These are phyloP conservation scores for Thielaviopsis populi DNA, from an alignment of 2,329 filamentous ascomycete genomes.

Conservation along the genomic window DNA sequence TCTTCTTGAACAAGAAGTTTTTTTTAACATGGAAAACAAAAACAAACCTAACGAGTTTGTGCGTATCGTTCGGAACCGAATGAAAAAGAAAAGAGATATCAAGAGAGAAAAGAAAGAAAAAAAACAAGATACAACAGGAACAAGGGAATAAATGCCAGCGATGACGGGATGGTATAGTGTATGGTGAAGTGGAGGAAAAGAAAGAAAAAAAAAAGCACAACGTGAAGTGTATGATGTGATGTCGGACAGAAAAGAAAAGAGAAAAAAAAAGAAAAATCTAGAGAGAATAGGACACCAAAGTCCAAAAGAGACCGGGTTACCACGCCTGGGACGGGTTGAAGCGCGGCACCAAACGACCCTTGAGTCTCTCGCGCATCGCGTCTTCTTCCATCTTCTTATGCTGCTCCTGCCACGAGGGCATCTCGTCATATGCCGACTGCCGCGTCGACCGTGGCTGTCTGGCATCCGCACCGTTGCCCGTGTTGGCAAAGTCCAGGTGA, in stretches of 20 bases:
- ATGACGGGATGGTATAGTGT: neutral
- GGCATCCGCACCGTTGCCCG: neutral
- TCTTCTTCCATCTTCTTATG: neutral
- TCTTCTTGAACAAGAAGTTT: neutral
- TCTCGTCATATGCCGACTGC: neutral
- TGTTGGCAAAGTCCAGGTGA: neutral
- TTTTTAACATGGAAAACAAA: neutral
- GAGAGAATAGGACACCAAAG: neutral
- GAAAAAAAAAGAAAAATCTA: neutral
- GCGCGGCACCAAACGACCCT: constrained; percentile 1
- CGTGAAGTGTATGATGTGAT: neutral
- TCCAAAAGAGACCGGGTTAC: neutral
- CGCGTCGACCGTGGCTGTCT: neutral
- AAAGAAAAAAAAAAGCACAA: neutral
- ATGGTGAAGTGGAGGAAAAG: neutral
- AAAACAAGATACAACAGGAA: neutral
- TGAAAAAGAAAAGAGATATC: neutral
- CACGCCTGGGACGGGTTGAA: neutral
- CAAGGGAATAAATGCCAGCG: neutral
- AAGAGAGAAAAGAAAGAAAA: neutral
- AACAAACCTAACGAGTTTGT: neutral
- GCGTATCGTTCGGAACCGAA: neutral
- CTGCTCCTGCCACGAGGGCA: neutral
- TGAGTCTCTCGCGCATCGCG: constrained; percentile 3
- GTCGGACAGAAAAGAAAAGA: neutral